These are phyloP conservation scores for Silene coronaria DNA, from an alignment of 179 eudicot species.

Conservation along the genomic window DNA sequence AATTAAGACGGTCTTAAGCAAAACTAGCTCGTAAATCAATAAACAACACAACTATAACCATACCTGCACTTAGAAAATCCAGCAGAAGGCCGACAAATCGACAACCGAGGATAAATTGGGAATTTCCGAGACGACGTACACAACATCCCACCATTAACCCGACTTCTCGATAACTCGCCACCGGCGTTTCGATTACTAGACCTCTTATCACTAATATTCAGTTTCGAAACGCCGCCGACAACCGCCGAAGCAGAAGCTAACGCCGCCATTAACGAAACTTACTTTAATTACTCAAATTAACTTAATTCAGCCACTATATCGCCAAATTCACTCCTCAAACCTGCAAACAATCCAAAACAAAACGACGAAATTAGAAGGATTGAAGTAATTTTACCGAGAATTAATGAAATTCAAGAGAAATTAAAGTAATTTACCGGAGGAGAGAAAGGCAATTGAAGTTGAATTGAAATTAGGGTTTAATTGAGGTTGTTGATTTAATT, in stretches of 20 bases:
- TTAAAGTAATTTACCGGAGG: conserved; percentile 13
- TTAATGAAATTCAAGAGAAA: not conserved
- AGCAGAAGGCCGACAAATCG: conserved; percentile 18
- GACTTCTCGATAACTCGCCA: conserved; percentile 16
- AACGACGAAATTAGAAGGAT: not conserved
- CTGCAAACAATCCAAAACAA: not conserved
- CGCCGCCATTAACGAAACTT: conserved; percentile 18
- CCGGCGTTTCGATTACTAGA: conserved; percentile 19
- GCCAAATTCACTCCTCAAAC: conserved; percentile 2
- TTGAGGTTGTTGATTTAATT: not conserved
- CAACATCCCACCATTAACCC: conserved; percentile 12
- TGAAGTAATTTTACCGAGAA: not conserved
- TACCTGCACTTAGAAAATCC: conserved; percentile 30
- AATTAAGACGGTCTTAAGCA: no score
- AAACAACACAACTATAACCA: not conserved
- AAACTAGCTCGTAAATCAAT: not conserved
- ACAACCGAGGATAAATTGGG: conserved; percentile 21
- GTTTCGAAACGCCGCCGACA: conserved; percentile 32
- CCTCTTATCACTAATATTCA: conserved; percentile 24
- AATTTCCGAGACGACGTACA: conserved; percentile 8
- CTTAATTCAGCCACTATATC: not conserved
- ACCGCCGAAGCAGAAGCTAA: conserved; percentile 32
- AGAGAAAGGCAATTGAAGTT: conserved; percentile 12
- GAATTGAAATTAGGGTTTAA: no score
- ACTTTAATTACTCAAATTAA: not conserved